Conservation (phyloP, 2,329 filamentous ascomycete genomes). For the Neopestalotiopsis sp. region DNA sequence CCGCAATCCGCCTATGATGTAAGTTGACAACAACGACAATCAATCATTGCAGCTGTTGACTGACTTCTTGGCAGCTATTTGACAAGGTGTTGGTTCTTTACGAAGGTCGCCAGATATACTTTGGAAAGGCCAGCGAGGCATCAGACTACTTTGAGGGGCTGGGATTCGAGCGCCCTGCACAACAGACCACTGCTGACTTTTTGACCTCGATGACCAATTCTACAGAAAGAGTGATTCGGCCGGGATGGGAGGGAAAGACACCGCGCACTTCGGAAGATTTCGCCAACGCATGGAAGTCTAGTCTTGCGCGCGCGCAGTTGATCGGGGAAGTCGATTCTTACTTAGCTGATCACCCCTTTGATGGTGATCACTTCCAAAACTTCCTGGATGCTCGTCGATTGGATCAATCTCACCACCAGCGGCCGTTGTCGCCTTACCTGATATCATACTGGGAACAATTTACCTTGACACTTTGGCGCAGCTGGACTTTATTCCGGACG, state of each 20-base stretch:
- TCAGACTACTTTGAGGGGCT: slow-evolving; percentile 69
- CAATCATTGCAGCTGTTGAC: not conserved
- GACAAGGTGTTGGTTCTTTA: not conserved
- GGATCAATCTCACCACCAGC: no score
- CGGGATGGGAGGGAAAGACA: slow-evolving; percentile 62
- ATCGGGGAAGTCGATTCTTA: no score
- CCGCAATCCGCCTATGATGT: not conserved
- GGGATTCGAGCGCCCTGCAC: slow-evolving; percentile 64
- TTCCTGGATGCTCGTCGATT: no score
- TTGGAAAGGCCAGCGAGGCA: not conserved
- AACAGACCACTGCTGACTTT: slow-evolving; percentile 77
- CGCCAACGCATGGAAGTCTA: not conserved
- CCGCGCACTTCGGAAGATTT: not conserved
- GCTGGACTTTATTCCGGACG: no score
- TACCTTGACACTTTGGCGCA: no score
- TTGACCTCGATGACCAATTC: slow-evolving; percentile 78
- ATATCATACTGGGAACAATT: no score
- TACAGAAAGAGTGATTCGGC: slow-evolving; percentile 70
- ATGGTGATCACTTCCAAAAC: no score
- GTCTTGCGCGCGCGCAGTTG: no score
- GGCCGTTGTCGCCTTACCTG: no score
- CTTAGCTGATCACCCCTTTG: no score
- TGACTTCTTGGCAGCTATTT: not conserved
- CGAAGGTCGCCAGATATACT: not conserved
- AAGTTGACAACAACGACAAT: not conserved